phyloP scores from a whole-genome alignment of 495 filamentous ascomycete genomes.

The Lasiosphaeria ovina region DNA sequence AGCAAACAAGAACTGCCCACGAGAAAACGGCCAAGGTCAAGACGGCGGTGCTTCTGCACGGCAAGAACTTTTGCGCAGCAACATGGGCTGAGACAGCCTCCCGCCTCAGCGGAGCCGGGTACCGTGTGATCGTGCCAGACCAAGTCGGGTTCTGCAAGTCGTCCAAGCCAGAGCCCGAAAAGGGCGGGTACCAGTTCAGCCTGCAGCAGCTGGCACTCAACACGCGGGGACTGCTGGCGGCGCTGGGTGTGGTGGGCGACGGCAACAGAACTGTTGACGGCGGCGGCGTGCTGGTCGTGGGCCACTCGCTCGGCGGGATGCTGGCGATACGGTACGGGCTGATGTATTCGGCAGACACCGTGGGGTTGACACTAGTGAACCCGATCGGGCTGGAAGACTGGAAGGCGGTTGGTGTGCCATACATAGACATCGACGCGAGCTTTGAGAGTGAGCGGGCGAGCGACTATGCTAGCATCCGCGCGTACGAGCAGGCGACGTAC shows the following conservation, averaged over 20 bases:
- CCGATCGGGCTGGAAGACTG: constrained; percentile 48
- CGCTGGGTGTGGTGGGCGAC: constrained; percentile 14
- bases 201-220: constrained; percentile 43
- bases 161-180: constrained; percentile 39
- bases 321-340: constrained; percentile 41
- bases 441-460: constrained; percentile 29
- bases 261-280: constrained; percentile 4
- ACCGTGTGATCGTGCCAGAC: constrained; percentile 46
- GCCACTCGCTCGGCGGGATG: constrained; percentile 50
- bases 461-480: constrained; percentile 37
- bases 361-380: constrained; percentile 34
- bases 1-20: neutral
- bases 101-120: constrained; percentile 34
- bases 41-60: constrained; percentile 42
- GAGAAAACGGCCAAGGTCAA: constrained; percentile 17
- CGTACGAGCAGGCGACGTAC: constrained; percentile 45
- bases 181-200: constrained; percentile 43
- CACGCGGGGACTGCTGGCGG: constrained; percentile 35
- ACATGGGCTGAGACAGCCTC: constrained; percentile 41
- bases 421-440: constrained; percentile 30
- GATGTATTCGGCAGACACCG: constrained; percentile 38
- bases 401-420: constrained; percentile 43
- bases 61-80: constrained; percentile 46
- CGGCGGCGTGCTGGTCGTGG: constrained; percentile 36
- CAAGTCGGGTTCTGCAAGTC: constrained; percentile 51